These are phyloP conservation scores for Crocinoboletus sp. DNA, from an alignment of 1,284 basidiomycete genomes.

Conservation along the genomic window DNA sequence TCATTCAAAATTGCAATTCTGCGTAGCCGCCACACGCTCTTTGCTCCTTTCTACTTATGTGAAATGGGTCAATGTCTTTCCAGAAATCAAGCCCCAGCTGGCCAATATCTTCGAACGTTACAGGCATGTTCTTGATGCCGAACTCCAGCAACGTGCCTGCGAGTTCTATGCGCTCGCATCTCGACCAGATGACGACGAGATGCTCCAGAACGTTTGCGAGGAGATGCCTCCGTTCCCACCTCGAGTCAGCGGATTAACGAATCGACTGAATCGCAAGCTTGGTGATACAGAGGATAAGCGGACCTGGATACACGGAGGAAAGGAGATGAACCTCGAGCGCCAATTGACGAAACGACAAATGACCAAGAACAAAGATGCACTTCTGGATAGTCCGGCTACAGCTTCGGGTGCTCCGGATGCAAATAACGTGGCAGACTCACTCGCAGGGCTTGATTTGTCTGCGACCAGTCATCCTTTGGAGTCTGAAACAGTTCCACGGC, in stretches of 20 bases:
- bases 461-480: constrained; percentile 13
- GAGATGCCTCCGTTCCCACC: constrained; percentile 99
- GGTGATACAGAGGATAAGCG: constrained; percentile 90
- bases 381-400: constrained; percentile 26
- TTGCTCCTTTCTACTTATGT: constrained; percentile 96
- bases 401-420: constrained; percentile 22
- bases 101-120: constrained; percentile 97
- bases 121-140: constrained; percentile 95
- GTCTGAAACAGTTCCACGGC: constrained; percentile 39
- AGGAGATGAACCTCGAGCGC: constrained; percentile 83
- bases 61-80: constrained; percentile 99
- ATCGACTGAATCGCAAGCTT: constrained; percentile 83
- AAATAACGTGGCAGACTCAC: constrained; percentile 66
- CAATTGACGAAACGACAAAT: constrained; percentile 47
- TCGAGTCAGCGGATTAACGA: constrained; percentile 86
- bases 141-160: constrained; percentile 97
- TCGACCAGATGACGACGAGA: constrained; percentile 82
- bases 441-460: constrained; percentile 63
- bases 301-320: constrained; percentile 94
- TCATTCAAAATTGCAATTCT: constrained; percentile 95
- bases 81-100: constrained; percentile 94
- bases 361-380: constrained; percentile 30
- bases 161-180: constrained; percentile 88
- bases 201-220: constrained; percentile 93
- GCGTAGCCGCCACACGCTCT: constrained; percentile 88